Evolutionary conservation across 169 alveolate genomes (phyloP).

Genomic region (Cryptosporidium canis): DNA sequence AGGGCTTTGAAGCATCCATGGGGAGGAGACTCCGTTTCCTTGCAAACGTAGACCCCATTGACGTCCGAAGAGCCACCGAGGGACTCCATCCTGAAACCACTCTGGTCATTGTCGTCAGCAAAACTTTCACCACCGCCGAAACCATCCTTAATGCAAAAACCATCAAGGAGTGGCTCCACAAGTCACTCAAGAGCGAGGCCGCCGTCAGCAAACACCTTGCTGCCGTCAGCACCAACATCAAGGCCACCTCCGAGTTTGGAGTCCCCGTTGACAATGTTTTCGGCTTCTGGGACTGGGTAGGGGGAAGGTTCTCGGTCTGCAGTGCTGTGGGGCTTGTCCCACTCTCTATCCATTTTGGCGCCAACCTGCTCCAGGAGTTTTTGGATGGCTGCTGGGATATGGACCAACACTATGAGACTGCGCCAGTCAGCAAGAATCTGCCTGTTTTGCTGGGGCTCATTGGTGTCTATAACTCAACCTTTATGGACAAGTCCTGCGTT

Average conservation of each 20-base stretch:
- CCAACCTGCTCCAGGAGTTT: slow-evolving; percentile 85
- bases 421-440: slow-evolving; percentile 85
- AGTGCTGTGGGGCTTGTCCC: slow-evolving; percentile 99
- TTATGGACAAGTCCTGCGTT: slow-evolving; percentile 88
- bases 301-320: slow-evolving; percentile 97
- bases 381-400: slow-evolving; percentile 83
- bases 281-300: slow-evolving; percentile 99
- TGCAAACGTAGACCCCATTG: slow-evolving; percentile 99
- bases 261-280: slow-evolving; percentile 92
- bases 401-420: slow-evolving; percentile 89
- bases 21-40: slow-evolving; percentile 90
- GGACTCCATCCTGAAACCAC: slow-evolving; percentile 95
- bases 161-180: slow-evolving; percentile 89
- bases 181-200: slow-evolving; percentile 78
- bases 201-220: slow-evolving; percentile 87
- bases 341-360: slow-evolving; percentile 91
- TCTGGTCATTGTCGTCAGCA: slow-evolving; percentile 91
- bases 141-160: slow-evolving; percentile 97
- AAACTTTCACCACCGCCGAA: slow-evolving; percentile 99
- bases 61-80: slow-evolving; percentile 89
- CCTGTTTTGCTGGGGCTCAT: slow-evolving; percentile 94
- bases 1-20: slow-evolving; percentile 74
- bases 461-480: slow-evolving; percentile 93
- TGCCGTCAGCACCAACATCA: slow-evolving; percentile 94
- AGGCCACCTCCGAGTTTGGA: slow-evolving; percentile 93